Conservation (phyloP, 495 filamentous ascomycete species). For the Trichoderma virens region DNA sequence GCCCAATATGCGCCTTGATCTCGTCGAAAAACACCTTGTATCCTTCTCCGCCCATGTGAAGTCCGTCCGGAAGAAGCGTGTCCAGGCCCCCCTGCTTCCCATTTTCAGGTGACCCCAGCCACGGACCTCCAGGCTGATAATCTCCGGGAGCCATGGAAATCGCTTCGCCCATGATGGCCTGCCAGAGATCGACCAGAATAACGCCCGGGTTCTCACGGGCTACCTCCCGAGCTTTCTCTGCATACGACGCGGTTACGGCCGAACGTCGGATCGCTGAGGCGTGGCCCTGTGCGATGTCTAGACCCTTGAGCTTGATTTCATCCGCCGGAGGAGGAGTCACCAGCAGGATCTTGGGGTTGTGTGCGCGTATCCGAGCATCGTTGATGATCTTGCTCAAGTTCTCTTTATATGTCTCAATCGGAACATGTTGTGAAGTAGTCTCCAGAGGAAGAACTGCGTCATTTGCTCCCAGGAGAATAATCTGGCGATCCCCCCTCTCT, state of each 20-base stretch:
- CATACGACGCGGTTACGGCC: constrained; percentile 59
- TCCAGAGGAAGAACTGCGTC: constrained; percentile 60
- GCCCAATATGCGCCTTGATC: constrained; percentile 32
- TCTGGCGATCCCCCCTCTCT: no score
- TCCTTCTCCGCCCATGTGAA: constrained; percentile 44
- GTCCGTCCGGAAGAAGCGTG: constrained; percentile 42
- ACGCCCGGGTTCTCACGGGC: constrained; percentile 51
- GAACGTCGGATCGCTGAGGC: constrained; percentile 51
- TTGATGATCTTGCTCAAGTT: constrained; percentile 64
- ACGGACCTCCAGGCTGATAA: constrained; percentile 29
- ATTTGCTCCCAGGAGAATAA: constrained; percentile 82
- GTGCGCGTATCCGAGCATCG: constrained; percentile 58
- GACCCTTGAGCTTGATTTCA: constrained; percentile 54
- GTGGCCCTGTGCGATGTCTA: constrained; percentile 45
- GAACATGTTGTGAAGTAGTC: constrained; percentile 60
- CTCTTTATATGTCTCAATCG: constrained; percentile 58
- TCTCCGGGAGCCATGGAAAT: constrained; percentile 29
- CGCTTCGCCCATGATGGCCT: constrained; percentile 56
- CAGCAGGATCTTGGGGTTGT: constrained; percentile 65
- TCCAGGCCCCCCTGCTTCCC: constrained; percentile 38
- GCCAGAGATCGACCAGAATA: constrained; percentile 68
- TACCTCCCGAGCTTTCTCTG: constrained; percentile 58
- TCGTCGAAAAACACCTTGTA: constrained; percentile 42
- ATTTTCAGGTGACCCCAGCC: constrained; percentile 33
- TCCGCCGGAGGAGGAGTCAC: constrained; percentile 76